phyloP scores from a whole-genome alignment of 345 rosid genomes.

The Aegle marmelos region DNA sequence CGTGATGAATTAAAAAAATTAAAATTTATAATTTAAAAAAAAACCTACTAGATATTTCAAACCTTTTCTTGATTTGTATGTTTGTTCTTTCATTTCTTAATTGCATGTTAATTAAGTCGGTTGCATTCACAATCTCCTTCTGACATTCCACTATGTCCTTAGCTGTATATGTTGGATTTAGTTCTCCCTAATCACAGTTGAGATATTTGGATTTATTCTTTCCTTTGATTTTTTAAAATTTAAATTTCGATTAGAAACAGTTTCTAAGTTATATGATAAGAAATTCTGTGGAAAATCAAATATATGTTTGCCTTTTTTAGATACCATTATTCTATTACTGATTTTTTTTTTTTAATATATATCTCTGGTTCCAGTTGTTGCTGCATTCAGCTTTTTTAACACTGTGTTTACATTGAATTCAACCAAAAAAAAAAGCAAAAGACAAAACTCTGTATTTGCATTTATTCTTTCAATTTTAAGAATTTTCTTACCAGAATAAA shows the following conservation, averaged over 20 bases:
- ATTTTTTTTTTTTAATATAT: too few species aligned
- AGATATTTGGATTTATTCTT: not conserved
- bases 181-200: not conserved
- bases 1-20: too few species aligned
- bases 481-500: not conserved
- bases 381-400: too few species aligned
- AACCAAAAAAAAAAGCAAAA: too few species aligned
- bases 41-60: not conserved
- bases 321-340: not conserved
- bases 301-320: not conserved
- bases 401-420: too few species aligned
- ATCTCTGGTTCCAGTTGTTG: too few species aligned
- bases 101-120: not conserved
- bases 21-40: too few species aligned
- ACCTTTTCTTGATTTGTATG: not conserved
- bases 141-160: not conserved
- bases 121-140: not conserved
- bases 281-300: not conserved
- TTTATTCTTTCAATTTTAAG: not conserved
- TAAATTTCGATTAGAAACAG: not conserved
- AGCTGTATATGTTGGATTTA: conserved; percentile 11
- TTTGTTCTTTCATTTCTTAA: not conserved
- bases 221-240: not conserved
- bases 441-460: not conserved
- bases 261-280: not conserved